A percentile compares a stretch with the other conserved stretches of the same genome.
Evolutionary conservation across 768 basidiomycete species (phyloP).

Genomic region (Kwoniella dendrophila): DNA sequence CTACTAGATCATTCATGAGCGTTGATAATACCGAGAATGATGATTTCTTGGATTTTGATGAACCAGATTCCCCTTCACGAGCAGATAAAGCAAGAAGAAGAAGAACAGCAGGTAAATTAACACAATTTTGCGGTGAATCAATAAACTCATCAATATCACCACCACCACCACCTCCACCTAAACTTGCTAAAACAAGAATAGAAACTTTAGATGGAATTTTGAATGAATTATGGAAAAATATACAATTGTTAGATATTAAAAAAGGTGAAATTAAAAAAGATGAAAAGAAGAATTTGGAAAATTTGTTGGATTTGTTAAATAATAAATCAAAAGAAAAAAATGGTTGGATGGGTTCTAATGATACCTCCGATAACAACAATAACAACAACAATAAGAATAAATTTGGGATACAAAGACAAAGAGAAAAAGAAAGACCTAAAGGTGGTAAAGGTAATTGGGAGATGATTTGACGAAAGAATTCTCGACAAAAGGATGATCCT

Average conservation of each 20-base stretch:
- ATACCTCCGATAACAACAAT: too few relatives aligned
- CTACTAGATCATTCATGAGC: too few relatives aligned
- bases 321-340: conserved; percentile 8
- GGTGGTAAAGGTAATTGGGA: conserved; percentile 13
- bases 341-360: conserved; percentile 4
- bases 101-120: conserved; percentile 32
- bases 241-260: conserved; percentile 23
- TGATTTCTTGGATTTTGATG: neutral
- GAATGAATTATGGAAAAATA: conserved; percentile 33
- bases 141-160: conserved; percentile 6
- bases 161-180: conserved; percentile 4
- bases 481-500: too few relatives aligned
- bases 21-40: neutral
- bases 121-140: conserved; percentile 33
- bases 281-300: conserved; percentile 5
- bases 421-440: neutral
- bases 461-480: conserved; percentile 17
- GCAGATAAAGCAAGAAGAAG: conserved; percentile 21
- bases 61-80: neutral
- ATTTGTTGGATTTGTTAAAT: conserved; percentile 23
- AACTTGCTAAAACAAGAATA: conserved; percentile 1
- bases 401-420: too few relatives aligned
- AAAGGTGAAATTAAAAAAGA: conserved; percentile 13
- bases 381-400: too few relatives aligned
- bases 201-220: conserved; percentile 31